These are phyloP conservation scores for Oryza officinalis DNA, from an alignment of 176 grass and related monocot species.

Conservation along the genomic window DNA sequence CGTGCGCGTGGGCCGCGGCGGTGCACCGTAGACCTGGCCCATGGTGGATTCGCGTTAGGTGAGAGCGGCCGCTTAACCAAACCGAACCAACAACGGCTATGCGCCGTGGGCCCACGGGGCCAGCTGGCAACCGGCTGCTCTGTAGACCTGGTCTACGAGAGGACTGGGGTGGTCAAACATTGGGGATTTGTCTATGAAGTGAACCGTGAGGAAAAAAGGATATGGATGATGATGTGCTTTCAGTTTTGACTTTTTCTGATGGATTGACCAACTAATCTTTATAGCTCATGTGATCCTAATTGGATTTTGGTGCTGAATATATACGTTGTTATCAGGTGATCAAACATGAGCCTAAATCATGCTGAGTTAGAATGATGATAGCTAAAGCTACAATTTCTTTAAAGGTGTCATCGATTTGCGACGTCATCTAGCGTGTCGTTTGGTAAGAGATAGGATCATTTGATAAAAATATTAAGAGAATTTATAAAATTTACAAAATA, in stretches of 20 bases:
- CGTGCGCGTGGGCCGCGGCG: background rate
- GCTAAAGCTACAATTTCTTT: too few species aligned
- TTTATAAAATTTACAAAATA: background rate
- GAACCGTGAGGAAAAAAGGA: background rate
- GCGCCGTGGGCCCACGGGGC: background rate
- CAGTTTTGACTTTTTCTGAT: background rate
- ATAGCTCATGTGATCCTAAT: background rate
- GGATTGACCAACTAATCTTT: background rate
- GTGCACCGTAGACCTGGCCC: background rate
- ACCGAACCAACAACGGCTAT: background rate
- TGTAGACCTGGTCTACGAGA: conserved; percentile 2
- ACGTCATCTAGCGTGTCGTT: too few species aligned
- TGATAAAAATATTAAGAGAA: too few species aligned
- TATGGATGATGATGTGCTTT: background rate
- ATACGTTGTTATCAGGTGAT: background rate
- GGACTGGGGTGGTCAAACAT: background rate
- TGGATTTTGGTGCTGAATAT: background rate
- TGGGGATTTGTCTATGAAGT: background rate
- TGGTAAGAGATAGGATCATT: too few species aligned
- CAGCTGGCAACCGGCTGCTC: background rate
- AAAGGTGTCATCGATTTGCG: too few species aligned
- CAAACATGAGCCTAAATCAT: background rate
- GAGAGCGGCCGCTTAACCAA: background rate
- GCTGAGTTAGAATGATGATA: background rate
- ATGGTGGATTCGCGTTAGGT: background rate